Evolutionary conservation across 2,329 filamentous ascomycete genomes (phyloP).

Genomic region (Penicillium sp.): DNA sequence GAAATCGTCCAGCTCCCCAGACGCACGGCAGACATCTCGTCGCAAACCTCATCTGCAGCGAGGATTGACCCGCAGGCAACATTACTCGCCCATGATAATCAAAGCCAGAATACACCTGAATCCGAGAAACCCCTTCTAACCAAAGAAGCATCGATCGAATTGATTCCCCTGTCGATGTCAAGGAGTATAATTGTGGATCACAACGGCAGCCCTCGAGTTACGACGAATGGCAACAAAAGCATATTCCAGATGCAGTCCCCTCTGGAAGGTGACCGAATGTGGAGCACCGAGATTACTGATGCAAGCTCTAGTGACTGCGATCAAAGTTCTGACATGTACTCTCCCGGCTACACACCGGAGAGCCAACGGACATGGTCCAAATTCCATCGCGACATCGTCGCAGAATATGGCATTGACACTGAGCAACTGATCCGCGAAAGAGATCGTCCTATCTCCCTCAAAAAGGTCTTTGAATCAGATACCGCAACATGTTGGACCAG

Average conservation of each 20-base stretch:
- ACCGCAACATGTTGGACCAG: neutral
- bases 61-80: neutral
- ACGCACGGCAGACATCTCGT: constrained; percentile 1
- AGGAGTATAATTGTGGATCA: constrained; percentile 32
- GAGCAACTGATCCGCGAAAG: constrained; percentile 2
- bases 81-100: neutral
- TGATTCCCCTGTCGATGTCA: neutral
- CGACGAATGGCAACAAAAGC: constrained; percentile 1
- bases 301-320: constrained; percentile 7
- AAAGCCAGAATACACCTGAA: constrained; percentile 14
- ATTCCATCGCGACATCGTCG: constrained; percentile 22
- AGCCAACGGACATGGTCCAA: constrained; percentile 14
- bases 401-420: constrained; percentile 20
- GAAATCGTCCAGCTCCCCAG: neutral
- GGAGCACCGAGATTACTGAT: neutral
- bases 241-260: neutral
- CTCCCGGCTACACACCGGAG: constrained; percentile 1
- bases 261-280: neutral
- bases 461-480: neutral
- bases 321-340: constrained; percentile 2
- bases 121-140: constrained; percentile 19
- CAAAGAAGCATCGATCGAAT: neutral
- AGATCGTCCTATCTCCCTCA: neutral
- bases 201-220: constrained; percentile 38
- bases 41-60: neutral